A percentile compares a stretch with the other conserved stretches of the same genome.
Evolutionary conservation across 2,329 filamentous ascomycete genomes (phyloP).

Genomic region (Aspergillus novofumigatus): DNA sequence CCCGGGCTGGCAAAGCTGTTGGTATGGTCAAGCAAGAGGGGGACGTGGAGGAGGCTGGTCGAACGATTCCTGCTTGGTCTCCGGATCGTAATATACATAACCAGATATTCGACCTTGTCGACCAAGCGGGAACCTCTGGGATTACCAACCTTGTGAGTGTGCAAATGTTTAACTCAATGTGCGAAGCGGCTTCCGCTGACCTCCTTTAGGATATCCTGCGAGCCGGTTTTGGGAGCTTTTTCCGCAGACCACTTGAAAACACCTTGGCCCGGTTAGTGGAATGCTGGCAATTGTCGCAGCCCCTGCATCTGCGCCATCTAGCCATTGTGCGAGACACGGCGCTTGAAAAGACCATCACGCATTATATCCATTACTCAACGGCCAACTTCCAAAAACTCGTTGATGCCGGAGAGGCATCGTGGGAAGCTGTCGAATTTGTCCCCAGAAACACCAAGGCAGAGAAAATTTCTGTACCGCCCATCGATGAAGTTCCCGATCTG

Average conservation of each 20-base stretch:
- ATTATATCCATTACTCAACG: conserved; percentile 54
- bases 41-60: conserved; percentile 27
- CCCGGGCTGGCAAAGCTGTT: conserved; percentile 6
- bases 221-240: conserved; percentile 48
- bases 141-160: conserved; percentile 44
- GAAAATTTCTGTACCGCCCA: conserved; percentile 23
- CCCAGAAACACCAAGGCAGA: conserved; percentile 29
- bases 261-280: conserved; percentile 51
- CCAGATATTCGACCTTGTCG: conserved; percentile 48
- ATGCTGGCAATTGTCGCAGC: conserved; percentile 56
- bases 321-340: conserved; percentile 53
- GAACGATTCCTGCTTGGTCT: conserved; percentile 51
- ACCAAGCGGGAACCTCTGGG: conserved; percentile 45
- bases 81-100: conserved; percentile 52
- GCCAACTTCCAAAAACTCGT: conserved; percentile 52
- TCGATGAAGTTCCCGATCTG: conserved; percentile 31
- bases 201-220: conserved; percentile 36
- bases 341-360: conserved; percentile 43
- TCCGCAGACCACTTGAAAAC: conserved; percentile 52
- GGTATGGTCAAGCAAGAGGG: conserved; percentile 19
- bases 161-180: background rate
- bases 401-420: conserved; percentile 45
- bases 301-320: conserved; percentile 53
- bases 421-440: conserved; percentile 49
- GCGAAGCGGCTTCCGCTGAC: conserved; percentile 2